A percentile compares a stretch with the other conserved stretches of the same genome.
Evolutionary conservation across 2,329 filamentous ascomycete species (phyloP).

Genomic region (Tolypocladium album): DNA sequence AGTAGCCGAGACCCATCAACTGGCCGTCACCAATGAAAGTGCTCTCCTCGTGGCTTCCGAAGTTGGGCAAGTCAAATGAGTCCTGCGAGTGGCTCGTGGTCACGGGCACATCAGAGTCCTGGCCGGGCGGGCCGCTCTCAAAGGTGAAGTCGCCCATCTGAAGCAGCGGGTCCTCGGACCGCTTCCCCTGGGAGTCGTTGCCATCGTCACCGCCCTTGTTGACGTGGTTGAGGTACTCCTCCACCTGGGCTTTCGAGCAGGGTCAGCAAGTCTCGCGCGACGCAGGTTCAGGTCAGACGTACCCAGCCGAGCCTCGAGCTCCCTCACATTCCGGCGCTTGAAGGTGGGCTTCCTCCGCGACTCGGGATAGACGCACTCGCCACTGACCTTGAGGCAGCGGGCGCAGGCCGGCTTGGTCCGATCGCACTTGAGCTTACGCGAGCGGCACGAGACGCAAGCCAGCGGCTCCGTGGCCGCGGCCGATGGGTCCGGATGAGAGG

Average conservation of each 20-base stretch:
- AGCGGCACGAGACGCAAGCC: slow-evolving; percentile 74
- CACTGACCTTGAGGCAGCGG: slow-evolving; percentile 64
- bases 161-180: slow-evolving; percentile 2
- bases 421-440: slow-evolving; percentile 81
- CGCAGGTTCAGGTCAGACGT: slow-evolving; percentile 15
- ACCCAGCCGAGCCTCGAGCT: slow-evolving; percentile 81
- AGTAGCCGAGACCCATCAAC: slow-evolving; percentile 69
- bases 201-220: slow-evolving; percentile 22
- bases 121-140: slow-evolving; percentile 5
- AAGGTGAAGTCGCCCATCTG: slow-evolving; percentile 5
- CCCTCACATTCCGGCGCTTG: slow-evolving; percentile 82
- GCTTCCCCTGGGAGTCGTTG: background rate
- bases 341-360: slow-evolving; percentile 79
- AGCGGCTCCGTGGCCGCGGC: slow-evolving; percentile 35
- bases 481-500: background rate
- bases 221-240: slow-evolving; percentile 63
- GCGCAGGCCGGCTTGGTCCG: slow-evolving; percentile 67
- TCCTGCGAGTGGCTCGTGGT: slow-evolving; percentile 3
- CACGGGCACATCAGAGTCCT: slow-evolving; percentile 4
- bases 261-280: background rate
- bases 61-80: slow-evolving; percentile 7
- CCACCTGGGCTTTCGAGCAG: slow-evolving; percentile 58
- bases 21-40: slow-evolving; percentile 11
- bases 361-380: slow-evolving; percentile 81
- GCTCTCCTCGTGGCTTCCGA: slow-evolving; percentile 1